Evolutionary conservation across 2,329 filamentous ascomycete genomes (phyloP).

Genomic region (Daldinia eschscholtzii): DNA sequence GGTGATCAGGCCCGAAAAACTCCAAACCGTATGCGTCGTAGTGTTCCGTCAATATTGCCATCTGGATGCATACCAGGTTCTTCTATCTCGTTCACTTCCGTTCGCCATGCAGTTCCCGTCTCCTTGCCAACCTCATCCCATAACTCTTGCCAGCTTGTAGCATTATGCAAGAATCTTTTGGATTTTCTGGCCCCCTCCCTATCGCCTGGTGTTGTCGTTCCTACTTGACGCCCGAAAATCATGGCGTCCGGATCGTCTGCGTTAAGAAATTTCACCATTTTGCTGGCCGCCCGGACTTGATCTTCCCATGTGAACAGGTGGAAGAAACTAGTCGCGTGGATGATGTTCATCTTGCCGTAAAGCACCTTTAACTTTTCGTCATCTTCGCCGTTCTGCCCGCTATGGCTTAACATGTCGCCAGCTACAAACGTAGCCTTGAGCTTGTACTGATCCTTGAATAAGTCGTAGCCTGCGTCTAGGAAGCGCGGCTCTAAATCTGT

Average conservation of each 20-base stretch:
- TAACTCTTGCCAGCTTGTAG: conserved; percentile 63
- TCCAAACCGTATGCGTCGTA: conserved; percentile 47
- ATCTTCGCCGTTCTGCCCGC: conserved; percentile 49
- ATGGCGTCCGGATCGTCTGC: conserved; percentile 59
- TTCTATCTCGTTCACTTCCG: conserved; percentile 56
- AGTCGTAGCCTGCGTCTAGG: conserved; percentile 70
- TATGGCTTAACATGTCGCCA: conserved; percentile 60
- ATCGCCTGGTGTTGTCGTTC: conserved; percentile 52
- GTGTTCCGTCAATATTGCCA: conserved; percentile 36
- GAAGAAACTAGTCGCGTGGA: conserved; percentile 65
- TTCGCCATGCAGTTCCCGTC: conserved; percentile 64
- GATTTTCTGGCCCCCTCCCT: conserved; percentile 43
- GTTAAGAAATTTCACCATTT: conserved; percentile 61
- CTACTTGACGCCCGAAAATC: conserved; percentile 66
- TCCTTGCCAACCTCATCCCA: conserved; percentile 66
- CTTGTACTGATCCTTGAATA: conserved; percentile 70
- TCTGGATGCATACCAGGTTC: conserved; percentile 33
- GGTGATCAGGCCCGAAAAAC: conserved; percentile 40
- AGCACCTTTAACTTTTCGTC: conserved; percentile 54
- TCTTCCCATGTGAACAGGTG: conserved; percentile 63
- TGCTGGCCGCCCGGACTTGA: conserved; percentile 60
- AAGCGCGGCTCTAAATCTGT: conserved; percentile 64
- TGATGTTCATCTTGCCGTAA: conserved; percentile 59
- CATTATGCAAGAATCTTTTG: conserved; percentile 62
- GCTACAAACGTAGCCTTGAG: conserved; percentile 63